Evolutionary conservation across 1,284 basidiomycete species (phyloP), one percentile per base, ranked within the genome.

Genomic region (Ustilago bromivora): DNA sequence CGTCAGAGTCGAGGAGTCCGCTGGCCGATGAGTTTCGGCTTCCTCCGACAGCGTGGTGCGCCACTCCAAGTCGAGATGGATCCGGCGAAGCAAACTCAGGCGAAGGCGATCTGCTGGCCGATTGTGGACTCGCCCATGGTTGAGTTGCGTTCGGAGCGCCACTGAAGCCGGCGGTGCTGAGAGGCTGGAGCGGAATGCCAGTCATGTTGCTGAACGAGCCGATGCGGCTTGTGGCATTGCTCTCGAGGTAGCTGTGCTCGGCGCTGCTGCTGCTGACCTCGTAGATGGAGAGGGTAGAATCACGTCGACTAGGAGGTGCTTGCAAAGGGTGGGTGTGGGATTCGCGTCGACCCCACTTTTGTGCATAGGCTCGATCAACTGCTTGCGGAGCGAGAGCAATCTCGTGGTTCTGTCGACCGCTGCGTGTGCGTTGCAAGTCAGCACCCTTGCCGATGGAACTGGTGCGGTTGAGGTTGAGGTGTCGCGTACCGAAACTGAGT

Each of bases 391-490:
- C 53, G 35, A 76, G 31, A 6, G 69, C 41, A 23, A 76, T 76
- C 47, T 68, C 69, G 51, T 43, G 41, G 28, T 53, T 55, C 3
- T 59, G 43, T n/a, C 59, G 35, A 7, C 74, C 69, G 43, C 66
- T 71, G 43, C 69, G 68, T 5, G 69, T 71, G 11, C 70, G 70
- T 36, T 70, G 59, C 70, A 77, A 35, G 47, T 73, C 70, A 23
- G 75, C 75, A 19, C 75, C 75, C 36, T 66, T 72, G 35, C 75
- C 75, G 9, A 57, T 63, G 32, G 75, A 77, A 43, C 60, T 70
- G 57, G 60, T 77, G 43, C 75, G 63, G 19, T 63, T 47, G 17
- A 73, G 63, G 19, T 63, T 47, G 17, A 73, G 52, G 32, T 61
- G 59, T 4, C 53, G 38, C 1, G 69, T 68, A 13, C 74, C 74